phyloP scores from a whole-genome alignment of 768 basidiomycete genomes.

The Rickenella mellea region DNA sequence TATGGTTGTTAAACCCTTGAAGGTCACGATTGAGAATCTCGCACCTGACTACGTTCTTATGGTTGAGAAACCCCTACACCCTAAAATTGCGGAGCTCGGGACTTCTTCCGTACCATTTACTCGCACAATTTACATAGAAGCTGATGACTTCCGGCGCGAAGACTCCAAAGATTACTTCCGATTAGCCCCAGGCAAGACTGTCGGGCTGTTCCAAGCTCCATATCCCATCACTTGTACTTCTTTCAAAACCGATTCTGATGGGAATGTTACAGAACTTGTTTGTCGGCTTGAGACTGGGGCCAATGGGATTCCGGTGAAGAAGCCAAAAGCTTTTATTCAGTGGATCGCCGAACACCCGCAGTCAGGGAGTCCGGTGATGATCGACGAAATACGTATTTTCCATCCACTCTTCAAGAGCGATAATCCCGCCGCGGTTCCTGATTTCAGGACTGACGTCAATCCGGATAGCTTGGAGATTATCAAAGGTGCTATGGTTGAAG shows the following conservation, averaged over 20 bases:
- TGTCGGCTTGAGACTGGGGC: constrained; percentile 65
- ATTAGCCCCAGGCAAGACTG: constrained; percentile 94
- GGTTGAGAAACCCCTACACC: constrained; percentile 88
- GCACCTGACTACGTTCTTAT: constrained; percentile 74
- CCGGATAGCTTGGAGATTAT: constrained; percentile 73
- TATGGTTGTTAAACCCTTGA: constrained; percentile 86
- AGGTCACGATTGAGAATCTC: constrained; percentile 86
- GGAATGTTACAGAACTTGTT: constrained; percentile 69
- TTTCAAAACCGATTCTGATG: constrained; percentile 66
- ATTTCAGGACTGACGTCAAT: constrained; percentile 79
- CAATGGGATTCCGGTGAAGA: constrained; percentile 41
- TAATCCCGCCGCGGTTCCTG: constrained; percentile 63
- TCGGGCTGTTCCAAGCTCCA: constrained; percentile 91
- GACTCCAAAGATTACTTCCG: constrained; percentile 96
- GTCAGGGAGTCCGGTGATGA: constrained; percentile 70
- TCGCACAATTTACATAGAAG: constrained; percentile 83
- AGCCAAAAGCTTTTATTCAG: constrained; percentile 91
- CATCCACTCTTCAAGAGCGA: constrained; percentile 91
- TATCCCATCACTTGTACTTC: constrained; percentile 90
- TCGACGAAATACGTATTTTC: constrained; percentile 91
- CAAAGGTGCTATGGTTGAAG: constrained; percentile 76
- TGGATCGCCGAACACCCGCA: constrained; percentile 86
- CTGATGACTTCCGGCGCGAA: constrained; percentile 83
- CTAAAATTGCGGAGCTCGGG: constrained; percentile 86
- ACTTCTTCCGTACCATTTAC: constrained; percentile 78